Conservation (phyloP, 2,329 filamentous ascomycete species). For the Fusarium neocosmosporiellum region DNA sequence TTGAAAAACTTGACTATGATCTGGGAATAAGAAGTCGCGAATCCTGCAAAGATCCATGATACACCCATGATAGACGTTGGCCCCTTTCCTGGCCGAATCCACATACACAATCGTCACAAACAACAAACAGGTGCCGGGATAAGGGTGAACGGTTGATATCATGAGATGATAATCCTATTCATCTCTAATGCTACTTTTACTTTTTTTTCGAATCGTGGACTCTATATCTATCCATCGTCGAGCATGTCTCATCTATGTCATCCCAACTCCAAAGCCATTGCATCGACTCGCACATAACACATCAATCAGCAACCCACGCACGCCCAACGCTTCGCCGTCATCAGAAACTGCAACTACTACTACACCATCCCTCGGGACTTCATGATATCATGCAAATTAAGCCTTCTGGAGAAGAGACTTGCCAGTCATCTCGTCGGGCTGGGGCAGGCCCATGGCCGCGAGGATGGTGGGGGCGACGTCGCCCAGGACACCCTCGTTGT, state of each 20-base stretch:
- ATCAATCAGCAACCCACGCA: conserved; percentile 30
- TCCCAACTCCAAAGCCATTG: conserved; percentile 39
- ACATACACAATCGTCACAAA: background rate
- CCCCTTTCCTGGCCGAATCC: background rate
- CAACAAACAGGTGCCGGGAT: background rate
- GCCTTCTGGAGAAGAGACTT: conserved; percentile 83
- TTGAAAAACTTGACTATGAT: background rate
- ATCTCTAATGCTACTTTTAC: conserved; percentile 27
- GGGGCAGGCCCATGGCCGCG: conserved; percentile 87
- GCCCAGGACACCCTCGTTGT: conserved; percentile 88
- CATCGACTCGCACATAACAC: conserved; percentile 23
- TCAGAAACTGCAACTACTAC: conserved; percentile 24
- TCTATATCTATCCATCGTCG: conserved; percentile 33
- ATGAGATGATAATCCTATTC: conserved; percentile 7
- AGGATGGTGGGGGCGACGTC: conserved; percentile 97
- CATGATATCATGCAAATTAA: conserved; percentile 46
- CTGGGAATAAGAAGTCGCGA: background rate
- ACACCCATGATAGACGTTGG: background rate
- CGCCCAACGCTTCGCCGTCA: conserved; percentile 28
- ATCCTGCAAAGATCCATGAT: background rate
- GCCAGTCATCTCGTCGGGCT: conserved; percentile 94
- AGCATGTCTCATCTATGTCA: conserved; percentile 26
- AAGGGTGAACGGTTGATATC: background rate
- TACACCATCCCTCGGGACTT: conserved; percentile 13
- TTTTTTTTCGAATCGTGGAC: conserved; percentile 24